phyloP scores from a whole-genome alignment of 352 stramenopile genomes.

The Phytopythium mirpurense region DNA sequence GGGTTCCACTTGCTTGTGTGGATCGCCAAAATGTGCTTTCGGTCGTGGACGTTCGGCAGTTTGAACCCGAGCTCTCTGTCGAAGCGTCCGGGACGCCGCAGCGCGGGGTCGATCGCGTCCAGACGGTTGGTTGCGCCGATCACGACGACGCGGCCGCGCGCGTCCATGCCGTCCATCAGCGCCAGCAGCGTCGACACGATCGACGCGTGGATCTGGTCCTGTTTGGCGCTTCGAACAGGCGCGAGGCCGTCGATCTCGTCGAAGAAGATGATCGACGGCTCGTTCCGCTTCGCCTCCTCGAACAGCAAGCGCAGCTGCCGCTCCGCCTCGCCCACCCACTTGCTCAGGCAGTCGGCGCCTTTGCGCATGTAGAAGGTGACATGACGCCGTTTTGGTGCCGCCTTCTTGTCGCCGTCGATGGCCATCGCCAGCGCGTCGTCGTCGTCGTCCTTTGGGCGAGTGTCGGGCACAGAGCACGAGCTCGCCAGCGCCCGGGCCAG shows the following conservation, averaged over 20 bases:
- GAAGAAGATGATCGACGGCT: conserved; percentile 95
- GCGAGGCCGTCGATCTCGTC: conserved; percentile 93
- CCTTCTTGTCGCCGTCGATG: conserved; percentile 7
- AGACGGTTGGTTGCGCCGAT: conserved; percentile 98
- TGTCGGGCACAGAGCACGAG: conserved; percentile 48
- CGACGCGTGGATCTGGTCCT: conserved; percentile 92
- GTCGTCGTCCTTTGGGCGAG: background rate
- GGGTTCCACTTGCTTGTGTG: conserved; percentile 88
- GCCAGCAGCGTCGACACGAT: conserved; percentile 92
- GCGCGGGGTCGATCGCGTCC: conserved; percentile 92
- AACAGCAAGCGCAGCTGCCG: conserved; percentile 89
- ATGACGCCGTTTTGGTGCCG: conserved; percentile 29
- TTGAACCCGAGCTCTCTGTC: conserved; percentile 90
- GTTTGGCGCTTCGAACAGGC: conserved; percentile 88
- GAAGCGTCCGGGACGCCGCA: conserved; percentile 92
- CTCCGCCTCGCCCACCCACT: conserved; percentile 92
- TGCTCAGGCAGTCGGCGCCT: conserved; percentile 87
- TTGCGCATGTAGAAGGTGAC: conserved; percentile 95
- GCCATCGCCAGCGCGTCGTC: conserved; percentile 1
- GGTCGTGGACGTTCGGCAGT: conserved; percentile 76
- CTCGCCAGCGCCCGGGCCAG: conserved; percentile 87
- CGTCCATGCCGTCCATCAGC: conserved; percentile 90
- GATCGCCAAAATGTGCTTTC: conserved; percentile 85
- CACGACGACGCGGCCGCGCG: conserved; percentile 92
- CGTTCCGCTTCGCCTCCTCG: conserved; percentile 84